These are phyloP conservation scores for Acer saccharum DNA, from an alignment of 345 rosid species.

Conservation along the genomic window DNA sequence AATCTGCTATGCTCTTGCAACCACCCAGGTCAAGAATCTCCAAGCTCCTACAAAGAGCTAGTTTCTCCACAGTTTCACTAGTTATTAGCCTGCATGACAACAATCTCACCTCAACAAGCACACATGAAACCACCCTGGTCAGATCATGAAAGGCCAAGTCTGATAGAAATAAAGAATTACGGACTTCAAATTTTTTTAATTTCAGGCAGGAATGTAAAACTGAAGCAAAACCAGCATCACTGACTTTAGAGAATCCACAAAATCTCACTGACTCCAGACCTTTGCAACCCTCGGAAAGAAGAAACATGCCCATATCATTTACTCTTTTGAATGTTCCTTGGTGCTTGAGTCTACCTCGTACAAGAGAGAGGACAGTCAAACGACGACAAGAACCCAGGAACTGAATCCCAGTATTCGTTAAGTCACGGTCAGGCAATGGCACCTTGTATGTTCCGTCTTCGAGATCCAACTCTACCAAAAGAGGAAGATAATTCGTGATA, in stretches of 20 bases:
- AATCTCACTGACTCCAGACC: constrained; percentile 56
- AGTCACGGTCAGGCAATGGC: constrained; percentile 37
- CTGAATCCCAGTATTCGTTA: constrained; percentile 63
- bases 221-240: constrained; percentile 74
- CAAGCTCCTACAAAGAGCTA: constrained; percentile 46
- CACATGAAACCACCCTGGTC: constrained; percentile 36
- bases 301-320: constrained; percentile 72
- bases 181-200: constrained; percentile 60
- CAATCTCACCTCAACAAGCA: constrained; percentile 60
- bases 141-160: constrained; percentile 72
- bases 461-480: constrained; percentile 59
- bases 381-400: constrained; percentile 39
- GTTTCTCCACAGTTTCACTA: constrained; percentile 69
- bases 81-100: constrained; percentile 59
- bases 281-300: constrained; percentile 61
- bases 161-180: constrained; percentile 55
- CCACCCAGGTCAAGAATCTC: constrained; percentile 65
- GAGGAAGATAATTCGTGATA: constrained; percentile 45
- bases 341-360: constrained; percentile 46
- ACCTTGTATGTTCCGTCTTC: constrained; percentile 61
- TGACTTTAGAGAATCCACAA: constrained; percentile 64
- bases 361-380: constrained; percentile 53
- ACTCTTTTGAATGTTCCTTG: constrained; percentile 61
- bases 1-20: constrained; percentile 67
- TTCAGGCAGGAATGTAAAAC: constrained; percentile 58